Base-by-base conservation (phyloP, 345 rosid genomes). In the Gynandropsis gynandra region DNA sequence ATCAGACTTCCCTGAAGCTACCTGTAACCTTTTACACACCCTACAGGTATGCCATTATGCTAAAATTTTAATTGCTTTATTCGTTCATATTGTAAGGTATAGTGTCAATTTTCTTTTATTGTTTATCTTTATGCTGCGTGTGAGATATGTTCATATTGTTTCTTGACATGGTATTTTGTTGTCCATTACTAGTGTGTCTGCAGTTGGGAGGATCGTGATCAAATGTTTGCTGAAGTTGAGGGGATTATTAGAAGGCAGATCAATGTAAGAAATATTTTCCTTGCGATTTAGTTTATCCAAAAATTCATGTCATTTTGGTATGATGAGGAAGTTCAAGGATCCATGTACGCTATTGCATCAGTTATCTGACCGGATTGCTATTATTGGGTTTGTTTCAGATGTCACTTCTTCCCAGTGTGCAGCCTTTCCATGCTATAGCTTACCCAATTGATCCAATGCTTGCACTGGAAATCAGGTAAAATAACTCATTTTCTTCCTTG, bases 401-500 rank as follows among this genome's bases (percentile, higher is more conserved):
- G 81, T 80, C 95, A 13, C 81, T 80, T 64, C 79, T 92, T 53
- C 98, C 98, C 7, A 92, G 97, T 47, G 97, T 92, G 50, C 98
- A 92, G 62, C 98, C 98, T 53, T 92, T 92, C 70, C 98, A 92
- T 74, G 98, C 97, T 20, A 85, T 92, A 62, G 98, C 98, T 51
- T 88, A 88, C 74, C 99, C 99, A 42, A 76, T 93, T 47, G 97
- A 93, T 73, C 71, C 95, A 15, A 68, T 85, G 69, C 94, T 93
- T 70, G 97, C 99, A 19, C 95, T 93, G 39, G 99, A 88, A 42
- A 93, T 88, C 66, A 92, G 98, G 98, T 89, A 36, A 36, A 36
- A 36, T 8, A n/a, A 36, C 16, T 12, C 8, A 37, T 39, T 39
- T 13, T 39, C 16, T 11, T 39, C 16, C 14, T 39, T 13, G 15